A percentile compares a stretch with the other conserved stretches of the same genome.
These are phyloP conservation scores for Neopestalotiopsis clavispora DNA, from an alignment of 2,329 filamentous ascomycete species.

Conservation along the genomic window DNA sequence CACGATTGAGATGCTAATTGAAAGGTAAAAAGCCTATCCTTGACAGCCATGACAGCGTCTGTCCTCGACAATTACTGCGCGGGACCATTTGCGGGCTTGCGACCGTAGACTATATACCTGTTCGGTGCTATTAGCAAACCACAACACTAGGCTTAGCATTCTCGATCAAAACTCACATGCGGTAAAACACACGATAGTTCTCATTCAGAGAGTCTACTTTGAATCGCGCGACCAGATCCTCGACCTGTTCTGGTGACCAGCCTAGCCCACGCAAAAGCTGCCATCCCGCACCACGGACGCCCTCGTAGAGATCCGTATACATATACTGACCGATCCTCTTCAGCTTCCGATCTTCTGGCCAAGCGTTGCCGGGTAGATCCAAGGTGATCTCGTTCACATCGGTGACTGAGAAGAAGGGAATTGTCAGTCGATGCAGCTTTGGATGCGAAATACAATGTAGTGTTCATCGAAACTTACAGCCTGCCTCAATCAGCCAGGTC, in stretches of 20 bases:
- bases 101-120: conserved; percentile 18
- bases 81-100: not conserved
- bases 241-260: conserved; percentile 22
- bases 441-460: conserved; percentile 11
- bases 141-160: not conserved
- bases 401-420: conserved; percentile 13
- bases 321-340: conserved; percentile 28
- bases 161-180: conserved; percentile 11
- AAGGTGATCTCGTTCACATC: conserved; percentile 25
- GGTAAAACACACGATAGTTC: conserved; percentile 24
- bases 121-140: not conserved
- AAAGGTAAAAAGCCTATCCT: too few species aligned
- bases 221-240: conserved; percentile 23
- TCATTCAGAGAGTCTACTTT: conserved; percentile 24
- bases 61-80: too few species aligned
- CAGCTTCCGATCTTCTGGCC: conserved; percentile 28
- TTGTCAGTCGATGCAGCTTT: not conserved
- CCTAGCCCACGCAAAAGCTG: conserved; percentile 9
- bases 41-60: too few species aligned
- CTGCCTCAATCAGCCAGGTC: conserved; percentile 24
- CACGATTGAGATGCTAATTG: too few species aligned
- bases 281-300: not conserved
- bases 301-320: conserved; percentile 25
- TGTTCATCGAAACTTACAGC: conserved; percentile 3
- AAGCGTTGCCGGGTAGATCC: conserved; percentile 28